phyloP scores from a whole-genome alignment of 805 yeast genomes.

The Zygosaccharomyces pseudorouxii region DNA sequence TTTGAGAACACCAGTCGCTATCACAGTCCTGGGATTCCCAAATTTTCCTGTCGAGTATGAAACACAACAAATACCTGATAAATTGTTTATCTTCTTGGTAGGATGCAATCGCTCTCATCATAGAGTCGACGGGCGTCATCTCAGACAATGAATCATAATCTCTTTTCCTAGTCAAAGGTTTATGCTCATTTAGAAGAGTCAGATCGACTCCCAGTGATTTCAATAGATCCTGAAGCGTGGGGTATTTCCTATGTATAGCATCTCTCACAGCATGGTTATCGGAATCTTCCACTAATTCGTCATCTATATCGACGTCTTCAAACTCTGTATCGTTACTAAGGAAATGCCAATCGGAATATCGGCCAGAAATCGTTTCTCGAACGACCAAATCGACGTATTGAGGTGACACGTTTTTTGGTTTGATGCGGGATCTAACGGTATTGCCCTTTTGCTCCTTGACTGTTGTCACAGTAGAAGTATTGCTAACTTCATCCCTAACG shows the following conservation, averaged over 20 bases:
- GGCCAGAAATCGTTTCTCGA: constrained; percentile 20
- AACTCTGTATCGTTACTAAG: constrained; percentile 15
- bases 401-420: constrained; percentile 7
- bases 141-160: constrained; percentile 20
- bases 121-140: constrained; percentile 21
- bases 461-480: not conserved
- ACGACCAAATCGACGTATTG: constrained; percentile 19
- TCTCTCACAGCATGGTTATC: not conserved
- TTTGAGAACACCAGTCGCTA: constrained; percentile 15
- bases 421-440: not conserved
- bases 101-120: constrained; percentile 12
- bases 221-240: constrained; percentile 12
- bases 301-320: constrained; percentile 6
- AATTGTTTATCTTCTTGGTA: constrained; percentile 10
- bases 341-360: constrained; percentile 30
- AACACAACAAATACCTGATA: constrained; percentile 17
- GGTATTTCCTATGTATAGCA: constrained; percentile 3
- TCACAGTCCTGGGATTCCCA: constrained; percentile 22
- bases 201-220: constrained; percentile 19
- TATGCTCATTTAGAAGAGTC: not conserved
- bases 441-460: not conserved
- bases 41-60: constrained; percentile 29
- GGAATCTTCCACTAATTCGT: not conserved
- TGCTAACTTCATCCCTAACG: constrained; percentile 6
- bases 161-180: constrained; percentile 5